A percentile compares a stretch with the other conserved stretches of the same genome.
Evolutionary conservation across 2,329 filamentous ascomycete genomes (phyloP).

Genomic region (Xylaria sp.): DNA sequence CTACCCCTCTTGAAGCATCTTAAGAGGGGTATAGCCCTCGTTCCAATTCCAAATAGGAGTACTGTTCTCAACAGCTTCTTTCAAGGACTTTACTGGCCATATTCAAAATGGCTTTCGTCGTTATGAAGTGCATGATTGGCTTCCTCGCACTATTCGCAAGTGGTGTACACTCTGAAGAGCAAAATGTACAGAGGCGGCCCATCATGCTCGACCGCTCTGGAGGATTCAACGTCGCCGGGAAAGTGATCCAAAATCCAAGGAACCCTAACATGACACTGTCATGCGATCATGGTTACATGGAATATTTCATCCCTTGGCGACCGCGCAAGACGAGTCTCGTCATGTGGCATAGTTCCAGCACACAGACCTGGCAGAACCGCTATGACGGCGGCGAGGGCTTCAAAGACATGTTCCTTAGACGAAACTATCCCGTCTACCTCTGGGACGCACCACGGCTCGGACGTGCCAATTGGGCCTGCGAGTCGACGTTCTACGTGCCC

Average conservation of each 20-base stretch:
- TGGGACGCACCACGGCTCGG: slow-evolving; percentile 47
- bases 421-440: slow-evolving; percentile 46
- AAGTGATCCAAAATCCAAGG: slow-evolving; percentile 38
- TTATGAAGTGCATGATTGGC: background rate
- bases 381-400: slow-evolving; percentile 48
- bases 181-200: slow-evolving; percentile 21
- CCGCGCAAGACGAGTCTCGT: slow-evolving; percentile 44
- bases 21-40: background rate
- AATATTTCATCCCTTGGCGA: slow-evolving; percentile 46
- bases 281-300: slow-evolving; percentile 48
- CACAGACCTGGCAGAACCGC: slow-evolving; percentile 47
- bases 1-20: background rate
- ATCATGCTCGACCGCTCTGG: slow-evolving; percentile 42
- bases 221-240: slow-evolving; percentile 44
- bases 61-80: background rate
- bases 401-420: slow-evolving; percentile 47
- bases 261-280: slow-evolving; percentile 42
- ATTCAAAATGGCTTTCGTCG: background rate
- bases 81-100: background rate
- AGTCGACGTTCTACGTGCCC: slow-evolving; percentile 38
- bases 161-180: background rate
- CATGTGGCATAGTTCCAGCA: slow-evolving; percentile 48
- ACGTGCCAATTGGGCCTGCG: slow-evolving; percentile 46
- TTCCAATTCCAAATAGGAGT: background rate
- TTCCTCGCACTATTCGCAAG: background rate